Evolutionary conservation across 306 rosid genomes (phyloP).

Genomic region (Inga leiocalycina): DNA sequence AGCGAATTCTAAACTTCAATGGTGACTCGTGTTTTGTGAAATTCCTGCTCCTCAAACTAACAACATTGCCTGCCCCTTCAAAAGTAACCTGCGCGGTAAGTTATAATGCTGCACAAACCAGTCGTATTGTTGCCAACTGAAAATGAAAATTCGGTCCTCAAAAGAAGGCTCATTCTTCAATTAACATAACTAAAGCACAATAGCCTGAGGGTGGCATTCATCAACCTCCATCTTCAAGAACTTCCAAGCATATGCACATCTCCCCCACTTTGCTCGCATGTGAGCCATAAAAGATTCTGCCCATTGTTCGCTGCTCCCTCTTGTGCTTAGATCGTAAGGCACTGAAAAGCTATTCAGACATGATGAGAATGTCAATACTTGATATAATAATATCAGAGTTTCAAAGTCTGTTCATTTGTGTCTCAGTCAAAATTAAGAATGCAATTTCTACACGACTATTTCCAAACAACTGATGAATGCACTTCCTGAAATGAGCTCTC

Average conservation of each 20-base stretch:
- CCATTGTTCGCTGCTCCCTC: conserved; percentile 80
- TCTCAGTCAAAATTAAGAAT: background rate
- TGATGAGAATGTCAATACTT: conserved; percentile 29
- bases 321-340: conserved; percentile 77
- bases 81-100: background rate
- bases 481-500: background rate
- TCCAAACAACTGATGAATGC: background rate
- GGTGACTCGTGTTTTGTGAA: background rate
- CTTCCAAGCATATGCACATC: conserved; percentile 70
- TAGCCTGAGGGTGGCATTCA: conserved; percentile 74
- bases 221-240: conserved; percentile 71
- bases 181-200: conserved; percentile 52
- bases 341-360: conserved; percentile 68
- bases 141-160: background rate
- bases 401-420: background rate
- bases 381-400: background rate
- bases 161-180: background rate
- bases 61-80: background rate
- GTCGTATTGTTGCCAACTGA: background rate
- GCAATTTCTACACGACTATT: background rate
- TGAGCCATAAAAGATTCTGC: conserved; percentile 60
- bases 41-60: background rate
- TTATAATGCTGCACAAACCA: background rate
- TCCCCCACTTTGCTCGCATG: conserved; percentile 71
- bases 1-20: background rate